phyloP scores from a whole-genome alignment of 208 protist species.

The Acanthamoeba lenticulata region DNA sequence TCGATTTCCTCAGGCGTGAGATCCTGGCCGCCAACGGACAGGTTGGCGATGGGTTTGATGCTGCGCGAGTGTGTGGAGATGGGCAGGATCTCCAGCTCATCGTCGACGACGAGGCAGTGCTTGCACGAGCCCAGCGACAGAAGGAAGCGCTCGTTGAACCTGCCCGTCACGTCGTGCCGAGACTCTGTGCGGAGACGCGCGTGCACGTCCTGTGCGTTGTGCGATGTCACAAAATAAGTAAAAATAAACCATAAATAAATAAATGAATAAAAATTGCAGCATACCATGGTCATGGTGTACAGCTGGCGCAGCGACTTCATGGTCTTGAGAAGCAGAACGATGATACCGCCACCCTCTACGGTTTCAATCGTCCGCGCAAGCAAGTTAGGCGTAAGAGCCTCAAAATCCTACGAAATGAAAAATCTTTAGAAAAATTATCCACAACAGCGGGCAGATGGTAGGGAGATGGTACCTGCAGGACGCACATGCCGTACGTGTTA shows the following conservation, averaged over 20 bases:
- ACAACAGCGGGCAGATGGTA: background rate
- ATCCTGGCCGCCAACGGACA: conserved; percentile 64
- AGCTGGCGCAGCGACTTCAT: conserved; percentile 97
- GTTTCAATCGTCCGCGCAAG: conserved; percentile 99
- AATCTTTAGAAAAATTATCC: conserved; percentile 71
- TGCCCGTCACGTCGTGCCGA: conserved; percentile 92
- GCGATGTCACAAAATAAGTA: conserved; percentile 23
- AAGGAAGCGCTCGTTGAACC: conserved; percentile 99
- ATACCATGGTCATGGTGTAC: conserved; percentile 97
- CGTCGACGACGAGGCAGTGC: conserved; percentile 96
- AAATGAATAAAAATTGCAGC: background rate
- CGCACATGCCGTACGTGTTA: conserved; percentile 99
- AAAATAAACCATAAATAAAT: conserved; percentile 59
- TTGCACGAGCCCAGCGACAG: conserved; percentile 96
- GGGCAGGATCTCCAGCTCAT: conserved; percentile 98
- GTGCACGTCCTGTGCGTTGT: conserved; percentile 98
- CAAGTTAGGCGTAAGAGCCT: conserved; percentile 99
- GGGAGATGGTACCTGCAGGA: conserved; percentile 87
- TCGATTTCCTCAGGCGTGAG: conserved; percentile 72
- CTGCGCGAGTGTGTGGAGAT: conserved; percentile 89
- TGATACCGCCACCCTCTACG: conserved; percentile 98
- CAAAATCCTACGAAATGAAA: conserved; percentile 97
- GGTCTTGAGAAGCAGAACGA: conserved; percentile 97
- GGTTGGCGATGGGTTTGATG: conserved; percentile 77
- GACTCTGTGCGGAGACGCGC: conserved; percentile 87